Evolutionary conservation across 805 yeast species (phyloP), one percentile per base, ranked within the genome.

Genomic region (Ogataea nonfermentans): DNA sequence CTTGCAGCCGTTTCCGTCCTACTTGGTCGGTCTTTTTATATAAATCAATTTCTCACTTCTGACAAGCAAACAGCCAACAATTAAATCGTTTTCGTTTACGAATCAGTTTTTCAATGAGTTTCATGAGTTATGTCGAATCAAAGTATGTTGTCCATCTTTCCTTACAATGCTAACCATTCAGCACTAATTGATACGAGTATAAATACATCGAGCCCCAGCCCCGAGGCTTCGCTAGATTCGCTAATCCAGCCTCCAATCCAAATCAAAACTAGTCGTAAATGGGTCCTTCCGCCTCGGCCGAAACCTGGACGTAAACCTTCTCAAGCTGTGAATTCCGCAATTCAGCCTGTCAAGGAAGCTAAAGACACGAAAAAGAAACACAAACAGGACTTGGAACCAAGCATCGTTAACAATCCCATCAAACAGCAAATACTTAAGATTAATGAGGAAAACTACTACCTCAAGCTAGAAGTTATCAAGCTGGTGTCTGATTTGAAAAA

Each of bases 201-300:
- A 11, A 38, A 34, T 25, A 35, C 46, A 3, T 17, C 48, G 15
- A 40, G 43, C 11, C 45, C 52, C 11, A 27, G 40, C 14, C 40
- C 43, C 4, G 43, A 43, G 16, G 30, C 43, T 10, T 44, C 49
- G 16, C 43, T 47, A 7, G 41, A 30, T 13, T 19, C 33, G 28
- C 30, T 26, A 22, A 24, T 13, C n/a, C 41, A 38, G 26, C 41
- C 49, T 2, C 49, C 55, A 2, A 55, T 59, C 28, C 57, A 55
- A 33, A 69, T 72, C 39, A 77, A 71, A 51, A 81, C 91, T 1
- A 81, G 89, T 36, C 82, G 82, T 55, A 80, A 78, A 55, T 87
- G 93, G 90, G 89, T 83, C 6, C 65, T 84, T 22, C 95, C 95
- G 3, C 95, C 95, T 9, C 69, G 93, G 48, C 93, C 95, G 17